A percentile compares a stretch with the other conserved stretches of the same genome.
phyloP scores from a whole-genome alignment of 2,329 filamentous ascomycete genomes.

The Alternaria gaisen region DNA sequence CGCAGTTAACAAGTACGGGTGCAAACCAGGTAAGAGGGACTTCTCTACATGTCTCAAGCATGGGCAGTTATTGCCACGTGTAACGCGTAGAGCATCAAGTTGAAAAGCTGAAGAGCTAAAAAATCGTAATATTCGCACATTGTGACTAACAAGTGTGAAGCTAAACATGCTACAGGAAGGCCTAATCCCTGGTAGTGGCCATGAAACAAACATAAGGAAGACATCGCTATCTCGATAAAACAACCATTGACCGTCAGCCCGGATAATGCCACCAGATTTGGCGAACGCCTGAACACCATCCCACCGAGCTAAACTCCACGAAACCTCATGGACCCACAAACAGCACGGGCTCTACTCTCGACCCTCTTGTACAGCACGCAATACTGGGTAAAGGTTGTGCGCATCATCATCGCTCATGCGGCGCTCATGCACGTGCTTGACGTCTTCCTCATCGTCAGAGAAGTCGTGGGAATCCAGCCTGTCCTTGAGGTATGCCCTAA shows the following conservation, averaged over 20 bases:
- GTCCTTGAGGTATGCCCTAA: constrained; percentile 66
- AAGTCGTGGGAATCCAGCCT: constrained; percentile 62
- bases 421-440: constrained; percentile 37
- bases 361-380: constrained; percentile 52
- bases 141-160: constrained; percentile 18
- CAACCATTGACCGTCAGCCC: constrained; percentile 13
- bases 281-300: constrained; percentile 27
- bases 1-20: neutral
- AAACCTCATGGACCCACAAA: constrained; percentile 12
- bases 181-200: constrained; percentile 17
- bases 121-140: constrained; percentile 24
- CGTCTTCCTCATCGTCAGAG: constrained; percentile 48
- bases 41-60: neutral
- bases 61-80: neutral
- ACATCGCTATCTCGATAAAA: constrained; percentile 18
- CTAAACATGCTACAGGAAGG: constrained; percentile 17
- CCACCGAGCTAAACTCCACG: constrained; percentile 22
- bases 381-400: constrained; percentile 52
- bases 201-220: constrained; percentile 16
- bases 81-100: neutral
- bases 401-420: constrained; percentile 51
- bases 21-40: neutral
- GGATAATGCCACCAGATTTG: constrained; percentile 4
- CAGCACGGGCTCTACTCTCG: constrained; percentile 36
- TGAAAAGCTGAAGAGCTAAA: constrained; percentile 15